Conservation (phyloP, 2,329 filamentous ascomycete genomes). For the Aaosphaeria pasadenensis region DNA sequence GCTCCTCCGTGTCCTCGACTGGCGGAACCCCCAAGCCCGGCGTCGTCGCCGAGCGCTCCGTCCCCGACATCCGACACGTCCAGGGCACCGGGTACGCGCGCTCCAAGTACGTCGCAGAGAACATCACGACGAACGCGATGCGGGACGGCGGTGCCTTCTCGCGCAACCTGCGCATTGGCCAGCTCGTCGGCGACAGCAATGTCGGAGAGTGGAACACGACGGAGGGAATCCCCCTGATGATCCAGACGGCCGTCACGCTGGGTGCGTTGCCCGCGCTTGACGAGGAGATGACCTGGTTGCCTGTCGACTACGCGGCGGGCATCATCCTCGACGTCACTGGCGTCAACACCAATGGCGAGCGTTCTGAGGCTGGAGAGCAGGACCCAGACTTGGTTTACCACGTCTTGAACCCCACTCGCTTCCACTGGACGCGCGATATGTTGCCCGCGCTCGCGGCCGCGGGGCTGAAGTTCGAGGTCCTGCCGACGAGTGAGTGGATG, state of each 20-base stretch:
- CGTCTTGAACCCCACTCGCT: constrained; percentile 49
- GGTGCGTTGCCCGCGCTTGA: constrained; percentile 47
- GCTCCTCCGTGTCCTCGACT: constrained; percentile 45
- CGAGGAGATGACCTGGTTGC: constrained; percentile 42
- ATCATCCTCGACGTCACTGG: constrained; percentile 25
- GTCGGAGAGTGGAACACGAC: constrained; percentile 50
- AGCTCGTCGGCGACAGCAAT: constrained; percentile 48
- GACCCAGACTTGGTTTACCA: constrained; percentile 45
- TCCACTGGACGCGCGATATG: constrained; percentile 55
- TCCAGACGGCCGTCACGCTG: constrained; percentile 46
- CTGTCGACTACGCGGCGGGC: constrained; percentile 42
- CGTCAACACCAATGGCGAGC: neutral
- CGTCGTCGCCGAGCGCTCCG: constrained; percentile 33
- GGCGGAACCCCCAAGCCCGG: constrained; percentile 39
- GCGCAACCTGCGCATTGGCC: constrained; percentile 42
- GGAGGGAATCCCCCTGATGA: constrained; percentile 51
- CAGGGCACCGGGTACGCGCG: constrained; percentile 52
- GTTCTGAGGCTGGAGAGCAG: neutral
- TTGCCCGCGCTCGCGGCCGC: constrained; percentile 48
- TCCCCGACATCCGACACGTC: constrained; percentile 38
- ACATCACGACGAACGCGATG: constrained; percentile 35
- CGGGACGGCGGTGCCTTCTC: constrained; percentile 16
- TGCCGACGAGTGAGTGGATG: constrained; percentile 24
- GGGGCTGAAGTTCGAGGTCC: constrained; percentile 34
- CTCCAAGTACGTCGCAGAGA: constrained; percentile 51